A percentile compares a stretch with the other conserved stretches of the same genome.
phyloP scores from a whole-genome alignment of 257 asterid species.

The Solanum pimpinellifolium region DNA sequence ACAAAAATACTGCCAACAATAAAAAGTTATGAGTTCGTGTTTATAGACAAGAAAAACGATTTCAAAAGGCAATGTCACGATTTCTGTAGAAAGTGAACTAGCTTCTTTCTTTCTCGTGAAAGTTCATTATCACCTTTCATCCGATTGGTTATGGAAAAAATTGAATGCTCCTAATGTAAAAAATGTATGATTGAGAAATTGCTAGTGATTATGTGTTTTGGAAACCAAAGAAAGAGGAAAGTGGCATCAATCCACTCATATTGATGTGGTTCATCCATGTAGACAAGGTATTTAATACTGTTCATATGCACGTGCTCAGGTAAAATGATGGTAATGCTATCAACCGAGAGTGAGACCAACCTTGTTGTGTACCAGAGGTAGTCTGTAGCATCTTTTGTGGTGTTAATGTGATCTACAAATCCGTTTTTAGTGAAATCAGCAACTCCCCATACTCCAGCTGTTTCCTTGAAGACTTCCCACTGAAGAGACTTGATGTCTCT shows the following conservation, averaged over 20 bases:
- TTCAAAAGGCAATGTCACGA: background rate
- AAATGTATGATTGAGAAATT: background rate
- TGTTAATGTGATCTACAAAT: constrained; percentile 80
- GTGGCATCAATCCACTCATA: background rate
- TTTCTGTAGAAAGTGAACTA: background rate
- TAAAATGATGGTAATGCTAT: background rate
- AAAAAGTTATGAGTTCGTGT: constrained; percentile 1
- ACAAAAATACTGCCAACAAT: constrained; percentile 39
- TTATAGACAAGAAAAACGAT: background rate
- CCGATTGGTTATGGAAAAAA: background rate
- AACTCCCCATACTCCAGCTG: constrained; percentile 65
- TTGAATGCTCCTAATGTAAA: background rate
- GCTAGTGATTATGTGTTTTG: background rate
- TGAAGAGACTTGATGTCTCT: constrained; percentile 44
- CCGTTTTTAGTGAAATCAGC: constrained; percentile 53
- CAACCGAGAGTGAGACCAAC: constrained; percentile 19
- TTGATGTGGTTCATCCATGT: background rate
- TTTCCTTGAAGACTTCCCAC: constrained; percentile 70
- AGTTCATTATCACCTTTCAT: background rate
- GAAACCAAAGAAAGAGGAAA: background rate
- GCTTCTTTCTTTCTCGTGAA: background rate
- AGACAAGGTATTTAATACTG: background rate
- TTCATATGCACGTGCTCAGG: background rate
- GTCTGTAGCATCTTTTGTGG: constrained; percentile 81
- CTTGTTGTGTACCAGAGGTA: constrained; percentile 88